phyloP scores from a whole-genome alignment of 495 filamentous ascomycete species.

The Penicillium paradoxum region DNA sequence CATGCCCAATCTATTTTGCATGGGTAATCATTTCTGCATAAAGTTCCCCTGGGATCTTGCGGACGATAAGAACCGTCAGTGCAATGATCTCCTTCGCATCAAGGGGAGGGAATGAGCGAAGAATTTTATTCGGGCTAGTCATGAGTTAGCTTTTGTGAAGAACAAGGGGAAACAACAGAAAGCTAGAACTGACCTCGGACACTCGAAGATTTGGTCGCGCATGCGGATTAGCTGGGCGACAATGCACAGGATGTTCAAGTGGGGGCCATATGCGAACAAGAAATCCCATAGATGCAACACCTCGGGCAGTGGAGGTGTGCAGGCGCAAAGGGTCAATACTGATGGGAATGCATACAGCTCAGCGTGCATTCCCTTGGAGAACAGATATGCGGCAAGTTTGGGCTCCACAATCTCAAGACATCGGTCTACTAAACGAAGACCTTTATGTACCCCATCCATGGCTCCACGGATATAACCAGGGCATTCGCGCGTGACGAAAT shows the following conservation, averaged over 20 bases:
- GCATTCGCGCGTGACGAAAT: slow-evolving; percentile 81
- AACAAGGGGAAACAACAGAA: neutral
- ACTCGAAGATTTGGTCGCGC: slow-evolving; percentile 73
- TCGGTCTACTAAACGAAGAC: slow-evolving; percentile 83
- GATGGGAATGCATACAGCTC: slow-evolving; percentile 98
- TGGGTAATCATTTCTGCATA: slow-evolving; percentile 86
- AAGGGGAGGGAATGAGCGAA: slow-evolving; percentile 83
- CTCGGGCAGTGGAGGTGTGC: slow-evolving; percentile 93
- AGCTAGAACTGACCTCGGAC: slow-evolving; percentile 62
- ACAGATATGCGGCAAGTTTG: slow-evolving; percentile 77
- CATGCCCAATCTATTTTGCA: slow-evolving; percentile 61
- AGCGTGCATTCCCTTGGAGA: slow-evolving; percentile 78
- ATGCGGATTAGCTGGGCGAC: slow-evolving; percentile 93
- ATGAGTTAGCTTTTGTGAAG: slow-evolving; percentile 13
- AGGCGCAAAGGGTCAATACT: slow-evolving; percentile 90
- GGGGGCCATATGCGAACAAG: slow-evolving; percentile 88
- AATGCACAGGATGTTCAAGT: slow-evolving; percentile 93
- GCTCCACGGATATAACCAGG: slow-evolving; percentile 91
- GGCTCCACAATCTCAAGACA: slow-evolving; percentile 86
- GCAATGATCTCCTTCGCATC: slow-evolving; percentile 76
- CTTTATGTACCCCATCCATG: slow-evolving; percentile 96
- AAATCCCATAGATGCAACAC: slow-evolving; percentile 98
- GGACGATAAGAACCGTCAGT: slow-evolving; percentile 70
- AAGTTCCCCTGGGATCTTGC: slow-evolving; percentile 80
- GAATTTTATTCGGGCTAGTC: slow-evolving; percentile 78